phyloP scores from a whole-genome alignment of 1,139 yeast genomes.

The Sugiyamaella xylanicola region DNA sequence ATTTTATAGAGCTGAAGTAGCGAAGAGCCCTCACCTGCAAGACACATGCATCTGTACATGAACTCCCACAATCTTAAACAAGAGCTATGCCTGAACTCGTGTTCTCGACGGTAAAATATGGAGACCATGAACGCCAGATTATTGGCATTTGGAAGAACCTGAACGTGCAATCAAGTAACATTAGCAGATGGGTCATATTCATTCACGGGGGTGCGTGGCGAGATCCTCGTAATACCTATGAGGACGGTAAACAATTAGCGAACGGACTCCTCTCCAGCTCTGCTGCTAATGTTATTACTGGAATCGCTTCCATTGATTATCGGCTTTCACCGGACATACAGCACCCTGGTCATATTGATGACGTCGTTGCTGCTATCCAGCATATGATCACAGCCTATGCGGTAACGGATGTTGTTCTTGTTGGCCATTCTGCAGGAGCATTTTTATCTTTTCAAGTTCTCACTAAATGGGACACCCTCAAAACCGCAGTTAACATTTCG shows the following conservation, averaged over 20 bases:
- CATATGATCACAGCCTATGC: conserved; percentile 34
- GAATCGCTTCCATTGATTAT: conserved; percentile 58
- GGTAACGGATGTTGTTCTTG: conserved; percentile 45
- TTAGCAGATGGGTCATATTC: conserved; percentile 47
- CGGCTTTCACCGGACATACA: conserved; percentile 62
- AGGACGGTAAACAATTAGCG: conserved; percentile 54
- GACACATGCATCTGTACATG: not conserved
- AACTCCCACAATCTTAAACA: not conserved
- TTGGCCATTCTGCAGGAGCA: conserved; percentile 88
- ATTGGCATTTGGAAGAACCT: conserved; percentile 18
- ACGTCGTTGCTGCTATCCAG: conserved; percentile 53
- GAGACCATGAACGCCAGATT: conserved; percentile 20
- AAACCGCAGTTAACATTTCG: conserved; percentile 25
- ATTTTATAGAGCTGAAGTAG: too few relatives aligned
- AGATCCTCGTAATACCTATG: conserved; percentile 61
- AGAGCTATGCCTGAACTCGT: not conserved
- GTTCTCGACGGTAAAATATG: conserved; percentile 13
- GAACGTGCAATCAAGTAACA: too few relatives aligned
- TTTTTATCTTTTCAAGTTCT: conserved; percentile 63
- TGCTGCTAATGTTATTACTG: not conserved
- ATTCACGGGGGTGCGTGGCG: conserved; percentile 94
- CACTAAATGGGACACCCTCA: conserved; percentile 20
- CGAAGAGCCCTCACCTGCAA: too few relatives aligned
- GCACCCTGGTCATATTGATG: conserved; percentile 67
- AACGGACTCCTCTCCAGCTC: conserved; percentile 26